Evolutionary conservation across 139 green algal species (phyloP).

Genomic region (Coelastrella sp.): DNA sequence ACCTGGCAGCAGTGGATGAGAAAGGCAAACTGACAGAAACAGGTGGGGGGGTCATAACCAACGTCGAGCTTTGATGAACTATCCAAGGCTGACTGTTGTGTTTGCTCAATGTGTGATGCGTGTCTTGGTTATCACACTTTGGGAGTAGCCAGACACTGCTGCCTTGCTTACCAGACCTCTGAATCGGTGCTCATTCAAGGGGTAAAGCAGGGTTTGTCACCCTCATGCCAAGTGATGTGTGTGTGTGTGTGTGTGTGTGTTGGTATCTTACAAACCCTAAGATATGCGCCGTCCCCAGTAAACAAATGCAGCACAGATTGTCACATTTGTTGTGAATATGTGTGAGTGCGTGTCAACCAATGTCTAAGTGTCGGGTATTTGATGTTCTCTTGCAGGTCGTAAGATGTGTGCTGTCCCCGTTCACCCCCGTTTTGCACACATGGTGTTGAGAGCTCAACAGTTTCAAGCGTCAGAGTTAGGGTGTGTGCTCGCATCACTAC

Average conservation of each 20-base stretch:
- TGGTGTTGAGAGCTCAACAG: slow-evolving; percentile 54
- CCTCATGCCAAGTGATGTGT: no score
- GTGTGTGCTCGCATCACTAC: slow-evolving; percentile 60
- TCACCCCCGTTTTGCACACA: slow-evolving; percentile 63
- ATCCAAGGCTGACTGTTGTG: no score
- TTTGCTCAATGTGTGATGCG: no score
- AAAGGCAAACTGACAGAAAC: slow-evolving; percentile 26
- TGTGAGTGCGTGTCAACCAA: not conserved
- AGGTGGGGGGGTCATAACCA: not conserved
- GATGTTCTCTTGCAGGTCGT: slow-evolving; percentile 31
- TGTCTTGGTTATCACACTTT: no score
- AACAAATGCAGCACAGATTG: not conserved
- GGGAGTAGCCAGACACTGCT: no score
- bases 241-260: no score
- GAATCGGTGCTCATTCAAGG: no score
- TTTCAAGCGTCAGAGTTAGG: slow-evolving; percentile 47
- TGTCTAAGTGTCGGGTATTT: not conserved
- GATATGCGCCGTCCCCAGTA: no score
- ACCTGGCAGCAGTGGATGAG: slow-evolving; percentile 64
- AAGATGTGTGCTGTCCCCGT: slow-evolving; percentile 50
- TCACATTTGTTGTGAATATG: not conserved
- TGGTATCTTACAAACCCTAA: no score
- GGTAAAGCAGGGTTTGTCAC: no score
- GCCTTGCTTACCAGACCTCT: no score
- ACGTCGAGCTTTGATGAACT: no score